Base-by-base conservation (phyloP, 768 basidiomycete species). In the Leccinum boreale region DNA sequence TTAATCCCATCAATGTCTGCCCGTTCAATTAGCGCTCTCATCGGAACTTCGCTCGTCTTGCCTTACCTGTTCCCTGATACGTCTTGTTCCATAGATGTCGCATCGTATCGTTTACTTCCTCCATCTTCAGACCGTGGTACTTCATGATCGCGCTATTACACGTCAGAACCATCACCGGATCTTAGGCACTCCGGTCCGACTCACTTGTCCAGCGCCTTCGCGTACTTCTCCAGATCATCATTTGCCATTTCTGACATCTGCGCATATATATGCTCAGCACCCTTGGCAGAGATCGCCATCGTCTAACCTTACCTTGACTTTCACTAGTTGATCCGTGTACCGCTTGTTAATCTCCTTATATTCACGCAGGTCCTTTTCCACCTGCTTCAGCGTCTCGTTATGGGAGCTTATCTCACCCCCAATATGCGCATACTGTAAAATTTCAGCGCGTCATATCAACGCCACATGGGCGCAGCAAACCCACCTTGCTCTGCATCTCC, bases 161-260 rank as follows among this genome's bases (percentile, higher is more conserved):
- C 44, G 60, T 74, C 52, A 69, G 58, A 50, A 28, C n/a, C 54
- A 19, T 39, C 5, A 39, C 21, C 19, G 35, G 49, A 56, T 19
- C 11, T 36, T 24, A 45, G 28, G 28, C 44, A 31, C 2, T 14
- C 19, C 26, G 23, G 1, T 5, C 11, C 26, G 4, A 52, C 87
- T 63, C 63, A 98, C 96, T 90, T 96, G 75, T 99, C 97, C 50
- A 99, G 75, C 3, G 97, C 97, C 69, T 98, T 98, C 5, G 86
- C 92, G 60, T 98, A 98, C 76, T 98, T 98, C 77, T 99, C 96
- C 53, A 99, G 73, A 72, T 99, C 97, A 58, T 84, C 90, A 72
- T 96, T 98, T 6, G 96, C 94, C 87, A 98, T 93, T 72, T 98
- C 95, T 31, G 94, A 93, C 75, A 97, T 92, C 95, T 98, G 63